Conservation (phyloP, 805 yeast genomes). For the Yarrowia sp. region DNA sequence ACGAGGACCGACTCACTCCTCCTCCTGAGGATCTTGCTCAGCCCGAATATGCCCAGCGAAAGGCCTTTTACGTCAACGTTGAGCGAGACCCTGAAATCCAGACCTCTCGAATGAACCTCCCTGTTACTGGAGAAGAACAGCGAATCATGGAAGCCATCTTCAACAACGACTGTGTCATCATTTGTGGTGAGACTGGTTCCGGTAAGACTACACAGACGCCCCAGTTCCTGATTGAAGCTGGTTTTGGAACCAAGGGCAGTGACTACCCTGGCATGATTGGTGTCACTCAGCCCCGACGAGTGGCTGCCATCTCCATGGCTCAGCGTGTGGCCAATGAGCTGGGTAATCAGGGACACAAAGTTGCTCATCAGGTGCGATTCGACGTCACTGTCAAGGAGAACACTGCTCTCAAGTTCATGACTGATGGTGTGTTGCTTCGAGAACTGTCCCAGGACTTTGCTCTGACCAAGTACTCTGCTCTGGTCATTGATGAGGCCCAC, state of each 20-base stretch:
- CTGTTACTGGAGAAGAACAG: constrained; percentile 91
- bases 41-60: constrained; percentile 60
- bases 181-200: constrained; percentile 98
- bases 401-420: constrained; percentile 86
- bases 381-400: constrained; percentile 68
- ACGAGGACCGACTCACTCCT: constrained; percentile 76
- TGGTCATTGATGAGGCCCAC: constrained; percentile 96
- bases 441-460: constrained; percentile 91
- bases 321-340: constrained; percentile 83
- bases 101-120: constrained; percentile 70
- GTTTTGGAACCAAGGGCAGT: constrained; percentile 70
- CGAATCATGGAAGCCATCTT: constrained; percentile 93
- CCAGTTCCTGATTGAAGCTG: constrained; percentile 91
- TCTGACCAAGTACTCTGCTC: constrained; percentile 79
- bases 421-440: constrained; percentile 92
- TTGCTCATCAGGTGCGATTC: constrained; percentile 87
- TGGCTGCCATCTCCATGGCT: constrained; percentile 86
- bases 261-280: constrained; percentile 94
- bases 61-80: constrained; percentile 72
- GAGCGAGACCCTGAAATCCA: constrained; percentile 72
- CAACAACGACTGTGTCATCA: constrained; percentile 86
- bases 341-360: constrained; percentile 71
- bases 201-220: constrained; percentile 99
- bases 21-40: constrained; percentile 68
- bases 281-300: constrained; percentile 90